Evolutionary conservation across 2,329 filamentous ascomycete genomes (phyloP), one percentile per base, ranked within the genome.

Genomic region (Aureobasidium sp.): DNA sequence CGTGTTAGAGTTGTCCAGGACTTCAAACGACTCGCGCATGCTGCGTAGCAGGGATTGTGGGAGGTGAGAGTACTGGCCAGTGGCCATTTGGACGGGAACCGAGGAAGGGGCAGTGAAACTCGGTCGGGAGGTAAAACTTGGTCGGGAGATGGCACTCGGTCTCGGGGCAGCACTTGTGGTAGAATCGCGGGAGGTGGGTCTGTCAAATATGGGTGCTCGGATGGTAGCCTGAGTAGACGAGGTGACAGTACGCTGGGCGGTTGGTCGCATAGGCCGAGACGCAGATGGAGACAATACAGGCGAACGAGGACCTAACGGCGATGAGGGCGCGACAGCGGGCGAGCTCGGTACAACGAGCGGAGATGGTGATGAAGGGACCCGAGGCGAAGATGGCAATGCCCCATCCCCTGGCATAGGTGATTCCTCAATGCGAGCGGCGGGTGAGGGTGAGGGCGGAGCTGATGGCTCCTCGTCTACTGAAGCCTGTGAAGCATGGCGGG

Each of bases 21-120:
- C 91, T 74, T 95, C 90, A 74, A 97, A 99, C 0, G 89, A 91
- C 72, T 97, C 93, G 64, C 94, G 85, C 75, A 99, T 84, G 68
- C 90, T 90, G 70, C 92, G 86, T 39, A 97, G 85, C 68, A 97
- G 90, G 3, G 89, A 81, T 2, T 90, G 86, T 41, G 93, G 89
- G 45, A 97, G 77, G 70, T 89, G 87, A 2, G 87, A 86, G 48
- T 91, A 78, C 15, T 85, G 80, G 68, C 81, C 85, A n/a, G 51
- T 57, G 5, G 60, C 60, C 51, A 57, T 57, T n/a, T 51, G 57
- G 9, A 59, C 56, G 14, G 57, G 57, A 37, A 79, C 78, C 60
- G 64, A 47, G 15, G 61, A 64, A 25, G 53, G 61, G 48, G 57
- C 47, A 3, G 47, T 37, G 12, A n/a, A 61, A 37, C 36, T 52